Percentiles rank a stretch among this genome's conserved stretches.
phyloP scores from a whole-genome alignment of 257 asterid species.

The Vinca minor region DNA sequence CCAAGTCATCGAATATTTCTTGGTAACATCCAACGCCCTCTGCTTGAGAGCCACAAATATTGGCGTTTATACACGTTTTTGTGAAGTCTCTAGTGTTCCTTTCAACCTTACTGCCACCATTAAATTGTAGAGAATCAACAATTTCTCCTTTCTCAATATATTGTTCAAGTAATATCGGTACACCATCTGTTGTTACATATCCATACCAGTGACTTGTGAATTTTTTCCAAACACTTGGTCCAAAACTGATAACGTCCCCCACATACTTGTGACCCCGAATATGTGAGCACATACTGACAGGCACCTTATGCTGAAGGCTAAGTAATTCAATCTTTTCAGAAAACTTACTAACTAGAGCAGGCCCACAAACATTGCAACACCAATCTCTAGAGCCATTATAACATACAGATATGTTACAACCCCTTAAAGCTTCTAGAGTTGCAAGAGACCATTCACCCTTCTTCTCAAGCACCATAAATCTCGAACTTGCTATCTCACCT shows the following conservation, averaged over 20 bases:
- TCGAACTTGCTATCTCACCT: too few species aligned
- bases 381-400: slow-evolving; percentile 85
- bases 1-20: too few species aligned
- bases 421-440: slow-evolving; percentile 75
- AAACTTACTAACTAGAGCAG: slow-evolving; percentile 54
- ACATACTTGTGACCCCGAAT: slow-evolving; percentile 90
- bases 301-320: slow-evolving; percentile 63
- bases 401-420: slow-evolving; percentile 89
- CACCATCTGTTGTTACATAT: slow-evolving; percentile 85
- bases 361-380: slow-evolving; percentile 86
- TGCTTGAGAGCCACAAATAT: slow-evolving; percentile 35
- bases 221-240: slow-evolving; percentile 52
- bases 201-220: slow-evolving; percentile 96
- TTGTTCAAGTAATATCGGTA: slow-evolving; percentile 65
- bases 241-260: slow-evolving; percentile 75
- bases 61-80: slow-evolving; percentile 21
- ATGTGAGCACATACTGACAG: slow-evolving; percentile 86
- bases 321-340: slow-evolving; percentile 55
- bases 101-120: slow-evolving; percentile 32
- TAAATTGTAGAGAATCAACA: slow-evolving; percentile 49
- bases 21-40: slow-evolving; percentile 56
- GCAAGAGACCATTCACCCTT: slow-evolving; percentile 88
- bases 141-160: slow-evolving; percentile 74
- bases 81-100: slow-evolving; percentile 26
- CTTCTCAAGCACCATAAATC: slow-evolving; percentile 93